Conservation (phyloP, 148 eudicot genomes). For the Silene conica region DNA sequence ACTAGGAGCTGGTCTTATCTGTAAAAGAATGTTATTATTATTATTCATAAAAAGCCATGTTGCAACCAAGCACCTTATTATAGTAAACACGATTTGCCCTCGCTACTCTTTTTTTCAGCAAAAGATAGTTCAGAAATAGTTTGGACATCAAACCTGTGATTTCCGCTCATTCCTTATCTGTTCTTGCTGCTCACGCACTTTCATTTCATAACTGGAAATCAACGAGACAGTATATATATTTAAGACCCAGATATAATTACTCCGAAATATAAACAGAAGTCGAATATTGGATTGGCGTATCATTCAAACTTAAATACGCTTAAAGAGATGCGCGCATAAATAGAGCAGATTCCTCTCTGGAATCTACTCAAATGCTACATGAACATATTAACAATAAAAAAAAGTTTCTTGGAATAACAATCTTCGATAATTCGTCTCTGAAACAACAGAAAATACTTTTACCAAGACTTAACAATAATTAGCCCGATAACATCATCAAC, state of each 20-base stretch:
- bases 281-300: conserved; percentile 5
- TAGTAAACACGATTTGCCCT: not conserved
- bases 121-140: not conserved
- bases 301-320: not conserved
- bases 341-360: not conserved
- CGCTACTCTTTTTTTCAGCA: not conserved
- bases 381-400: not conserved
- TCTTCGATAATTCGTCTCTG: too few relatives aligned
- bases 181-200: conserved; percentile 91
- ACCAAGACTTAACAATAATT: too few relatives aligned
- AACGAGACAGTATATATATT: conserved; percentile 16
- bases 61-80: conserved; percentile 1
- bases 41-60: not conserved
- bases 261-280: not conserved
- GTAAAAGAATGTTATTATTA: not conserved
- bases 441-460: too few relatives aligned
- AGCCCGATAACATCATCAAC: too few relatives aligned
- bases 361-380: not conserved
- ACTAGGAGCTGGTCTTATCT: not conserved
- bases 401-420: not conserved
- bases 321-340: not conserved
- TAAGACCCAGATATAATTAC: not conserved
- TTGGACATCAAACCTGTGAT: conserved; percentile 55
- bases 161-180: conserved; percentile 68
- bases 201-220: conserved; percentile 79